Evolutionary conservation across 345 rosid species (phyloP), one percentile per base, ranked within the genome.

Genomic region (Eucalyptus fibrosa): DNA sequence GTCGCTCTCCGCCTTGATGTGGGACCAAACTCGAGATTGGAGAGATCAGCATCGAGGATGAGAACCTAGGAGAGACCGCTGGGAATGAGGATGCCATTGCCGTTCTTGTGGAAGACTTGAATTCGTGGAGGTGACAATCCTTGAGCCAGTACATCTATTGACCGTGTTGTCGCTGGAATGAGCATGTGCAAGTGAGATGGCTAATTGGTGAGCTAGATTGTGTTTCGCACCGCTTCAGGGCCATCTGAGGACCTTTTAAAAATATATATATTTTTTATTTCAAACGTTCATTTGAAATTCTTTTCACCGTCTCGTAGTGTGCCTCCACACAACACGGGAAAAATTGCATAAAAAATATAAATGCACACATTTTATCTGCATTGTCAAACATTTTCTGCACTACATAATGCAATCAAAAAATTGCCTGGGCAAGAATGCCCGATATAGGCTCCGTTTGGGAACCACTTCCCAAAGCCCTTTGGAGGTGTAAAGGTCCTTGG

Each of bases 281-380:
- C 16, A 6, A 12, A 12, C 4, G 0, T 60, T 12, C 32, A 60
- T 60, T 28, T 12, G 32, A 60, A 60, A 1, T 50, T 3, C 0
- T 60, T 60, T 30, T 28, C 2, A 2, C n/a, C 4, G 0, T 60
- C 8, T 28, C 0, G 14, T 56, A 24, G 8, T 28, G 34, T 62
- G 69, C 34, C 69, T 62, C 69, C 69, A 62, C 69, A 30, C n/a
- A 62, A 14, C 34, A 7, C 9, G 1, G 32, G 5, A 62, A 62
- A 60, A 62, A 30, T 28, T 62, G 34, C 15, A 28, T 13, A 30
- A 62, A 62, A 28, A 62, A 13, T 13, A 62, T 62, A 62, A 62
- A 30, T 30, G 9, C 69, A 28, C 32, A 6, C 69, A 62, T 60
- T 28, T 28, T 28, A 60, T 62, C 34, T 62, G 32, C 32, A 30